phyloP scores from a whole-genome alignment of 805 yeast genomes.

The Zygosaccharomyces bailii region DNA sequence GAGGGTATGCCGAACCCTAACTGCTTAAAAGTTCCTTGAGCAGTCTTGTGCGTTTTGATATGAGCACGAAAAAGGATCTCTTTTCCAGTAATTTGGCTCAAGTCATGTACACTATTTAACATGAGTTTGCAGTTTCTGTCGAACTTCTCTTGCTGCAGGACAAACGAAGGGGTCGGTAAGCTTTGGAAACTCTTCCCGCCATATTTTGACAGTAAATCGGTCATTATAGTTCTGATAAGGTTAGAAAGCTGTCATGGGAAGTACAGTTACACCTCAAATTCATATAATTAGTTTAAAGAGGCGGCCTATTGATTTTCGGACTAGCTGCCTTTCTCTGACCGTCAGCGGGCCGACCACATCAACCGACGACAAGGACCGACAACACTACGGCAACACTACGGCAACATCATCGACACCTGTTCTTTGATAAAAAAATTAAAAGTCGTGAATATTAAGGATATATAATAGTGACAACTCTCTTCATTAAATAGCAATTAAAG shows the following conservation, averaged over 20 bases:
- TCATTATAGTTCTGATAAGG: constrained; percentile 7
- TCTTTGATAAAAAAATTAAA: background rate
- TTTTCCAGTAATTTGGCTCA: constrained; percentile 31
- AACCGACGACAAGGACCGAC: no score
- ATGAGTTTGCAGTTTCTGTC: constrained; percentile 45
- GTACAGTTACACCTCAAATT: background rate
- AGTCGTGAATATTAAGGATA: background rate
- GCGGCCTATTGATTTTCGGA: background rate
- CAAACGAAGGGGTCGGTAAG: constrained; percentile 47
- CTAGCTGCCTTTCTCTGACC: no score
- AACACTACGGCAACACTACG: background rate
- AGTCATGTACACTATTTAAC: constrained; percentile 43
- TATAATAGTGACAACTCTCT: background rate
- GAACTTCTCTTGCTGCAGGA: constrained; percentile 40
- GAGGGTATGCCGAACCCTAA: constrained; percentile 42
- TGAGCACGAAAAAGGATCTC: constrained; percentile 56
- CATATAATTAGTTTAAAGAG: background rate
- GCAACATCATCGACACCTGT: background rate
- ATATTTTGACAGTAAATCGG: constrained; percentile 21
- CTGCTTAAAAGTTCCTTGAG: constrained; percentile 55
- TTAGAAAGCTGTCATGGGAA: background rate
- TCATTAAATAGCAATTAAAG: background rate
- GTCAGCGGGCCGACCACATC: no score
- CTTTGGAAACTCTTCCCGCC: constrained; percentile 38
- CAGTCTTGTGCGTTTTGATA: constrained; percentile 71